These are phyloP conservation scores for Prinsepia uniflora DNA, from an alignment of 306 rosid species.

Conservation along the genomic window DNA sequence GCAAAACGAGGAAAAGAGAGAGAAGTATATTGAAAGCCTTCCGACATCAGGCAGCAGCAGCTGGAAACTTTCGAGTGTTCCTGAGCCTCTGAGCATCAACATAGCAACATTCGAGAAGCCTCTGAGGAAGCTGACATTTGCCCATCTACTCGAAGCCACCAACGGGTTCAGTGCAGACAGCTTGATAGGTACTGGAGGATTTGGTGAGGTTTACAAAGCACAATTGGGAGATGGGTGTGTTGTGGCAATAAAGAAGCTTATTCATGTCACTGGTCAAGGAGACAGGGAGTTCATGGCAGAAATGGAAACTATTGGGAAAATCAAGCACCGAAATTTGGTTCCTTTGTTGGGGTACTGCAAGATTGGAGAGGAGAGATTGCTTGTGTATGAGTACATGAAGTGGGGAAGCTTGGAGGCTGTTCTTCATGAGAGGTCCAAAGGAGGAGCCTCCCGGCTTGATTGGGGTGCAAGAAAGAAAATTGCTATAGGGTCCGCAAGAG, in stretches of 20 bases:
- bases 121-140: constrained; percentile 58
- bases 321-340: constrained; percentile 74
- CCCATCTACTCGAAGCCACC: constrained; percentile 76
- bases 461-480: constrained; percentile 72
- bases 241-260: constrained; percentile 81
- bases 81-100: constrained; percentile 71
- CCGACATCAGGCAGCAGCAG: constrained; percentile 69
- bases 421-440: constrained; percentile 51
- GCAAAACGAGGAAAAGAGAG: constrained; percentile 39
- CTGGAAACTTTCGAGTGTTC: constrained; percentile 65
- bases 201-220: constrained; percentile 84
- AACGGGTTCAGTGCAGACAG: constrained; percentile 72
- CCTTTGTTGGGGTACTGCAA: constrained; percentile 74
- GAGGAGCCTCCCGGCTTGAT: constrained; percentile 41
- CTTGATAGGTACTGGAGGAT: constrained; percentile 78
- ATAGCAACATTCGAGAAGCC: constrained; percentile 76
- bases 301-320: constrained; percentile 85
- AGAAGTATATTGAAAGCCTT: constrained; percentile 59
- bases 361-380: constrained; percentile 81
- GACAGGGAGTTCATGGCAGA: constrained; percentile 88
- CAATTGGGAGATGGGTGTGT: constrained; percentile 58
- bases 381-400: constrained; percentile 82
- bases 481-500: constrained; percentile 76
- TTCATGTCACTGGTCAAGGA: constrained; percentile 70
- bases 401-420: constrained; percentile 78